Evolutionary conservation across 2,329 filamentous ascomycete genomes (phyloP).

Genomic region (Microcyclospora pomicola): DNA sequence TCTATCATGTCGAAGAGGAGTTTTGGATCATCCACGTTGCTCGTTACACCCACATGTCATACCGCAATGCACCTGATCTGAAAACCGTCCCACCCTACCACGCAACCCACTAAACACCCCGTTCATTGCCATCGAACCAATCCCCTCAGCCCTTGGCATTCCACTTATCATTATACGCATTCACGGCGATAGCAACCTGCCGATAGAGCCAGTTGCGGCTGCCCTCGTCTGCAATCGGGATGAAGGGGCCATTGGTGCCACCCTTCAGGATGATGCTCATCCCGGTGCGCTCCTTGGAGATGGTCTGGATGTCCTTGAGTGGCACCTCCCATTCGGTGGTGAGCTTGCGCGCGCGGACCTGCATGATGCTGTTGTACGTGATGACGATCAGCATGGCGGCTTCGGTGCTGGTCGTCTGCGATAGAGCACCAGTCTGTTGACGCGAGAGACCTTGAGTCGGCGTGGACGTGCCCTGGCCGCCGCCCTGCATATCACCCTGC

Average conservation of each 20-base stretch:
- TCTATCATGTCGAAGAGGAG: too few species aligned
- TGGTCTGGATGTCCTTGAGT: slow-evolving; percentile 90
- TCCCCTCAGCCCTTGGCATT: slow-evolving; percentile 39
- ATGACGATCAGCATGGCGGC: slow-evolving; percentile 54
- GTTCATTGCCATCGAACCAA: too few species aligned
- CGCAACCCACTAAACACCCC: too few species aligned
- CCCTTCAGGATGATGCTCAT: slow-evolving; percentile 80
- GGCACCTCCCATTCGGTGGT: slow-evolving; percentile 92
- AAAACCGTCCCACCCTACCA: too few species aligned
- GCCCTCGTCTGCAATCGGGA: slow-evolving; percentile 83
- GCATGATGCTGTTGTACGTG: slow-evolving; percentile 58
- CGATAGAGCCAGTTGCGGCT: slow-evolving; percentile 52
- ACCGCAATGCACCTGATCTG: too few species aligned
- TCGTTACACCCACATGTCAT: too few species aligned
- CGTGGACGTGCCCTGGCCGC: not conserved
- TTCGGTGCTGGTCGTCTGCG: slow-evolving; percentile 12
- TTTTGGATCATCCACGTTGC: too few species aligned
- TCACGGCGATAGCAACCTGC: slow-evolving; percentile 53
- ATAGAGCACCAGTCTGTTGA: slow-evolving; percentile 1
- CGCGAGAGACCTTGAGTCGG: not conserved
- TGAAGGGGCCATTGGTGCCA: slow-evolving; percentile 84
- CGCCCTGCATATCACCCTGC: slow-evolving; percentile 45
- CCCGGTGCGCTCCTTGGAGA: slow-evolving; percentile 89
- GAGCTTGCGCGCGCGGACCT: slow-evolving; percentile 74
- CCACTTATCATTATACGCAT: slow-evolving; percentile 54